A percentile compares a stretch with the other conserved stretches of the same genome.
Conservation (phyloP, 2,329 filamentous ascomycete genomes). For the Fusarium keratoplasticum region DNA sequence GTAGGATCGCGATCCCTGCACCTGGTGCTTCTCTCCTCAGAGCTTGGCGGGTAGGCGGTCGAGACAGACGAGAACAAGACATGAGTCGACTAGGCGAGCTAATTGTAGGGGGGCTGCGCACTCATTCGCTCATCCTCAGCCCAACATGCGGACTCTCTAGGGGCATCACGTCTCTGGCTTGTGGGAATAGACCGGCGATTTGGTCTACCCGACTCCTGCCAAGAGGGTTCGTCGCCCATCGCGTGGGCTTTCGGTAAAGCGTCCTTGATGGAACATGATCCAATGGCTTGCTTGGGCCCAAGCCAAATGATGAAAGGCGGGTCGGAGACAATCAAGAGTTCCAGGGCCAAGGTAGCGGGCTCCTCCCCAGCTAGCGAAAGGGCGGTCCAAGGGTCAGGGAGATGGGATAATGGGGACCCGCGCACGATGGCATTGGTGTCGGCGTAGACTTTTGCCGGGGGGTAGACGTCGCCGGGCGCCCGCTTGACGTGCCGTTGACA, state of each 20-base stretch:
- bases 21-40: slow-evolving; percentile 34
- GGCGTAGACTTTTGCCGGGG: slow-evolving; percentile 1
- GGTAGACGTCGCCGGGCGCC: slow-evolving; percentile 28
- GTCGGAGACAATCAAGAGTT: slow-evolving; percentile 29
- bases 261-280: slow-evolving; percentile 4
- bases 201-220: slow-evolving; percentile 9
- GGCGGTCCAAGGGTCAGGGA: slow-evolving; percentile 33
- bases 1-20: slow-evolving; percentile 45
- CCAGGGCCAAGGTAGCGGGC: slow-evolving; percentile 40
- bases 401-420: slow-evolving; percentile 5
- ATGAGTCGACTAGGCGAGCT: slow-evolving; percentile 20
- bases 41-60: slow-evolving; percentile 34
- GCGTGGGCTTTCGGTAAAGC: slow-evolving; percentile 17
- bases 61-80: slow-evolving; percentile 33
- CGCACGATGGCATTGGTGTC: slow-evolving; percentile 7
- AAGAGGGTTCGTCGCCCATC: slow-evolving; percentile 26
- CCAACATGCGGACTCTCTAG: slow-evolving; percentile 11
- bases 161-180: slow-evolving; percentile 1
- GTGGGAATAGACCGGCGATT: slow-evolving; percentile 32
- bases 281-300: slow-evolving; percentile 16
- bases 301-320: slow-evolving; percentile 14
- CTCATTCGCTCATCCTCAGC: slow-evolving; percentile 13
- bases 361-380: slow-evolving; percentile 18
- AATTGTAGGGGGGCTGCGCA: slow-evolving; percentile 28
- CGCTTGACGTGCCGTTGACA: slow-evolving; percentile 38